These are phyloP conservation scores for Trypanosoma mega DNA, from an alignment of 208 protist genomes.

Conservation along the genomic window DNA sequence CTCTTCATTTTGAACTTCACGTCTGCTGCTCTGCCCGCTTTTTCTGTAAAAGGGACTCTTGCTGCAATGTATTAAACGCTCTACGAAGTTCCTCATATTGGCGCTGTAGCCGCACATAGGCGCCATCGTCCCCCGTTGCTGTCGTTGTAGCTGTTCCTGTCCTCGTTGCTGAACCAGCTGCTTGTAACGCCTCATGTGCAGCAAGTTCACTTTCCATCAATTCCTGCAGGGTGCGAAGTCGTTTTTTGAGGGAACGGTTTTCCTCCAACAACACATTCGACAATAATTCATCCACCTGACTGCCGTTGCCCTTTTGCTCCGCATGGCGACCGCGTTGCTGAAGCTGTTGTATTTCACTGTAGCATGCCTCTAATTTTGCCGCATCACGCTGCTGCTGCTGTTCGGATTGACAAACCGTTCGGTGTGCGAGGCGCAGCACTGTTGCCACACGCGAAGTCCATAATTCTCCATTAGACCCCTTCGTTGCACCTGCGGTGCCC, in stretches of 20 bases:
- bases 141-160: background rate
- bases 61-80: conserved; percentile 24
- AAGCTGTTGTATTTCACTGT: conserved; percentile 16
- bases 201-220: conserved; percentile 47
- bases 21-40: no score
- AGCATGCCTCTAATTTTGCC: conserved; percentile 18
- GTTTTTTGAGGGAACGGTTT: conserved; percentile 52
- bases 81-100: conserved; percentile 25
- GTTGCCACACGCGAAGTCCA: conserved; percentile 21
- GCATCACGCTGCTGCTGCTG: conserved; percentile 15
- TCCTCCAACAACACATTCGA: conserved; percentile 30
- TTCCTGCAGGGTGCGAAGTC: conserved; percentile 46
- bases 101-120: conserved; percentile 9
- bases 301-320: background rate
- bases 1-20: no score
- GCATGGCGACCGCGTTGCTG: conserved; percentile 11
- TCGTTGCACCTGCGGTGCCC: background rate
- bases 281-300: background rate
- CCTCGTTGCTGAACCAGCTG: background rate
- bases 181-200: conserved; percentile 32
- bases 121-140: background rate
- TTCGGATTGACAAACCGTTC: conserved; percentile 12
- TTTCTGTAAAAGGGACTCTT: no score
- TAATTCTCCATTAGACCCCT: no score
- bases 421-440: conserved; percentile 16